Base-by-base conservation (phyloP, 306 rosid genomes). In the Begonia peltatifolia region DNA sequence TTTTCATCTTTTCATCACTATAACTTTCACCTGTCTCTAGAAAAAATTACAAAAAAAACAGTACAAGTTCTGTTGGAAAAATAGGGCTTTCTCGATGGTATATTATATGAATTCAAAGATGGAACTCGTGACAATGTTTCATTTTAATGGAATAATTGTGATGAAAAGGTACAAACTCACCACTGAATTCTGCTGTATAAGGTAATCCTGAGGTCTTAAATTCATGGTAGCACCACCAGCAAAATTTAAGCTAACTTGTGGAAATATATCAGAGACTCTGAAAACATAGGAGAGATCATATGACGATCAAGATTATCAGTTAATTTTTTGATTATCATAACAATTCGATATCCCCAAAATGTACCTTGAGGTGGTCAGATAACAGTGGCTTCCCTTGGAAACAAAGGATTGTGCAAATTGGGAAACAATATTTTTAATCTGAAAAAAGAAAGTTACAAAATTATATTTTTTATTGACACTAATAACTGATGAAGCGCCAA, bases 121-220 rank as follows among this genome's bases (percentile, higher is more conserved):
- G 35, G 0, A 3, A 6, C 6, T 25, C 6, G 35, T 25, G 35
- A 25, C 35, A 30, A 30, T 30, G 38, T 30, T 30, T 30, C 38
- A 30, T 30, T 30, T 30, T 30, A 30, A 1, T 30, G 38, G 38
- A 30, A 30, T 7, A 5, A 30, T 30, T 51, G 41, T 56, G 11
- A 38, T 48, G 14, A 43, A 50, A 47, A 38, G 15, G 42, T 46
- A 49, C 55, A 64, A 59, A 71, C 99, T 81, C 70, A 92, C 99
- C 68, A 68, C 71, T 53, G 83, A 81, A 71, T 18, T 77, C 62
- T 92, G 94, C 70, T 81, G 93, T 63, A 86, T 63, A 60, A 92
- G 94, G 67, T 92, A 92, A 69, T 92, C 99, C 62, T 86, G 88
- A 47, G 99, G 93, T 66, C 82, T 70, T 62, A 92, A 67, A 75